Percentiles rank a stretch among this genome's conserved stretches.
These are phyloP conservation scores for Spergularia bocconei DNA, from an alignment of 148 eudicot genomes.

Conservation along the genomic window DNA sequence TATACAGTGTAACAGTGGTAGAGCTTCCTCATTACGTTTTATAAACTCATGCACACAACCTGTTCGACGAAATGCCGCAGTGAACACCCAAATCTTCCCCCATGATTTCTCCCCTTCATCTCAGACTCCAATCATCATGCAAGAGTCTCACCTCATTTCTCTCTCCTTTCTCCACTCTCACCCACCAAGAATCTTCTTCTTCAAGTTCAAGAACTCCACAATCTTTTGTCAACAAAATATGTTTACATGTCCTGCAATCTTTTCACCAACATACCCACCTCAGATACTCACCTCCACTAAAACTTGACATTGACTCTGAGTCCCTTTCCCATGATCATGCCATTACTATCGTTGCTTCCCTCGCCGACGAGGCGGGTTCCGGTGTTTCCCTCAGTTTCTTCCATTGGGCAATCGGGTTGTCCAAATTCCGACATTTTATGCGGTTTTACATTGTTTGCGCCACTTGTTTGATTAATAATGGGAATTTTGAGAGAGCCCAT, in stretches of 20 bases:
- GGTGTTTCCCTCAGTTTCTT: constrained; percentile 75
- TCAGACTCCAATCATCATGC: background rate
- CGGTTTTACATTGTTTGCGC: constrained; percentile 70
- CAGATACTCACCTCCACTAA: constrained; percentile 35
- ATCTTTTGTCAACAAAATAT: constrained; percentile 46
- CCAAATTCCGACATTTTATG: constrained; percentile 62
- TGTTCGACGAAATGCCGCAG: constrained; percentile 17
- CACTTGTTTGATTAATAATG: constrained; percentile 53
- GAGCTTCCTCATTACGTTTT: too few relatives aligned
- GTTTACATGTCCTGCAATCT: constrained; percentile 58
- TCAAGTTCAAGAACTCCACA: constrained; percentile 30
- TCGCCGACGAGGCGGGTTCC: constrained; percentile 65
- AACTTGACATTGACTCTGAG: constrained; percentile 39
- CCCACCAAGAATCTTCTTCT: constrained; percentile 12
- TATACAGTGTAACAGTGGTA: too few relatives aligned
- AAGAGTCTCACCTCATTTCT: constrained; percentile 1
- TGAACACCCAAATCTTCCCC: background rate
- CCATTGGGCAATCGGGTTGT: constrained; percentile 62
- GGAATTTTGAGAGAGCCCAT: constrained; percentile 66
- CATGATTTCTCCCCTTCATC: constrained; percentile 12
- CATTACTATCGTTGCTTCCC: constrained; percentile 64
- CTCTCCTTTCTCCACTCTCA: background rate
- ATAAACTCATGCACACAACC: background rate
- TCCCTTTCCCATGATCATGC: constrained; percentile 59
- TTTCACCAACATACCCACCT: constrained; percentile 48